A percentile compares a stretch with the other conserved stretches of the same genome.
Evolutionary conservation across 257 asterid genomes (phyloP).

Genomic region (Ajuga chamaepitys): DNA sequence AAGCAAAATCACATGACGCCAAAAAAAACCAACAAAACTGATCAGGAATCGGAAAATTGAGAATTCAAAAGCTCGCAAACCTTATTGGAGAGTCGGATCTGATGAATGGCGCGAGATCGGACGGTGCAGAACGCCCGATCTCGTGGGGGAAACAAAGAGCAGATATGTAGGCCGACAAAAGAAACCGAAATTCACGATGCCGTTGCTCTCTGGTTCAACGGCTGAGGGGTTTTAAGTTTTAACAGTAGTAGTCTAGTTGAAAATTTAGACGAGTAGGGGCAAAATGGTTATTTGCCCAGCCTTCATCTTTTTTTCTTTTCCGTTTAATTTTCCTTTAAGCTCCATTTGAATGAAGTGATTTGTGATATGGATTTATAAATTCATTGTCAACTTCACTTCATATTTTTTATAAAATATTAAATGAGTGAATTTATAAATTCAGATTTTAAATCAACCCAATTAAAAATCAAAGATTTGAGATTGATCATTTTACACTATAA

Average conservation of each 20-base stretch:
- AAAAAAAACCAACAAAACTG: slow-evolving; percentile 2
- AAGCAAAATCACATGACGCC: neutral
- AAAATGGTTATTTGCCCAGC: neutral
- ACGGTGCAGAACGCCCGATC: slow-evolving; percentile 36
- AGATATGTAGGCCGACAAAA: slow-evolving; percentile 23
- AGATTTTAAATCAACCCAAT: too few species aligned
- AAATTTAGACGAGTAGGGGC: slow-evolving; percentile 13
- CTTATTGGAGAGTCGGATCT: slow-evolving; percentile 34
- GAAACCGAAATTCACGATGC: slow-evolving; percentile 13
- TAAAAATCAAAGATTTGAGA: too few species aligned
- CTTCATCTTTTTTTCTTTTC: neutral
- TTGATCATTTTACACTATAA: too few species aligned
- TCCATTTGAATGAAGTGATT: too few species aligned
- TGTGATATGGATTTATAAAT: too few species aligned
- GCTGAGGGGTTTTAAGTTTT: slow-evolving; percentile 9
- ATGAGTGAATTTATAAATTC: too few species aligned
- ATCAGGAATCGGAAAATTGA: neutral
- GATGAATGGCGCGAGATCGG: slow-evolving; percentile 34
- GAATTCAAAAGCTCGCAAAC: neutral
- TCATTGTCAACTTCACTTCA: too few species aligned
- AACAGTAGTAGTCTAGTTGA: neutral
- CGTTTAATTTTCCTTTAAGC: too few species aligned
- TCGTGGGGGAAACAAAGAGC: slow-evolving; percentile 13
- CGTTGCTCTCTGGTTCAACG: slow-evolving; percentile 19
- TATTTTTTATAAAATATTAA: too few species aligned